These are phyloP conservation scores for Claviceps sp. DNA, from an alignment of 2,329 filamentous ascomycete species.

Conservation along the genomic window DNA sequence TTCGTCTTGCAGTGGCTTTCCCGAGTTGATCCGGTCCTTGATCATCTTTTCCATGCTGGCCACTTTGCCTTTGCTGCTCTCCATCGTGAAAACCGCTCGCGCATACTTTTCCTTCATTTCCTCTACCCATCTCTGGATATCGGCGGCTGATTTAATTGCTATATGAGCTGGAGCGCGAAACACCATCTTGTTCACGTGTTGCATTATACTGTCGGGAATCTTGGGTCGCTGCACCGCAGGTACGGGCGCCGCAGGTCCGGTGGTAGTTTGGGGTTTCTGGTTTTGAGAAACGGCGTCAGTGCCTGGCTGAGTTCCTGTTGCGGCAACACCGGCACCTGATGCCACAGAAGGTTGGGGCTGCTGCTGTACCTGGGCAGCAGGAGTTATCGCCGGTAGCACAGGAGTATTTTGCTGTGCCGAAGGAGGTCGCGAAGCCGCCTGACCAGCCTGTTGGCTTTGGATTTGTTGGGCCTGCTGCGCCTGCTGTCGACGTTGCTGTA, in stretches of 20 bases:
- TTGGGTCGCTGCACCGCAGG: conserved; percentile 15
- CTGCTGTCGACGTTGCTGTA: conserved; percentile 28
- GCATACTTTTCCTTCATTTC: conserved; percentile 34
- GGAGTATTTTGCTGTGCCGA: conserved; percentile 6
- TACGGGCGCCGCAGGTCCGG: conserved; percentile 1
- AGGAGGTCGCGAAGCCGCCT: conserved; percentile 11
- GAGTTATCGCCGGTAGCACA: conserved; percentile 8
- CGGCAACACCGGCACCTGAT: conserved; percentile 1
- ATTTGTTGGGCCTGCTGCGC: conserved; percentile 16
- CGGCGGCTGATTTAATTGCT: conserved; percentile 26
- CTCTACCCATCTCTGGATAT: conserved; percentile 35
- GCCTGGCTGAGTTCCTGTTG: conserved; percentile 3
- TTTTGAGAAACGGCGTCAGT: conserved; percentile 7
- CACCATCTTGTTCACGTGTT: conserved; percentile 34
- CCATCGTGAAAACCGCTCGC: conserved; percentile 36
- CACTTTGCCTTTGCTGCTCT: conserved; percentile 28
- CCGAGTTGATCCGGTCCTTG: conserved; percentile 29
- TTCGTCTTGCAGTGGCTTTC: conserved; percentile 31
- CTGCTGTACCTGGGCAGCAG: conserved; percentile 10
- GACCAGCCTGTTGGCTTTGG: conserved; percentile 11
- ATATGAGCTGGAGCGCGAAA: conserved; percentile 31
- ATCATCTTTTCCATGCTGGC: conserved; percentile 27
- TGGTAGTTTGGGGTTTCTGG: conserved; percentile 10
- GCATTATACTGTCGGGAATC: conserved; percentile 30
- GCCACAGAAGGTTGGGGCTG: conserved; percentile 1